Conservation (phyloP, 2,329 filamentous ascomycete species). For the Botryotinia convoluta region DNA sequence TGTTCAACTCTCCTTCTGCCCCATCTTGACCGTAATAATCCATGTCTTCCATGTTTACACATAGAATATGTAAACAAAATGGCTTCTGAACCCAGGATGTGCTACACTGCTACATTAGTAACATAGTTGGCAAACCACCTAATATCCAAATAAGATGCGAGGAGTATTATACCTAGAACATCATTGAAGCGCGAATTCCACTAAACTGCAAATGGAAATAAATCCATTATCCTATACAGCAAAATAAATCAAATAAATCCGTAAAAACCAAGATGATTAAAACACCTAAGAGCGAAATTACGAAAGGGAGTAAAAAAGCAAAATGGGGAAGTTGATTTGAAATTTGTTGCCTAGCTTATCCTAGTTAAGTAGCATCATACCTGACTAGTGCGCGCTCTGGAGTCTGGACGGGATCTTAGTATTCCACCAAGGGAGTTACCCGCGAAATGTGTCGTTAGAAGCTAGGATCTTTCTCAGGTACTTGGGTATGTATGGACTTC, state of each 20-base stretch:
- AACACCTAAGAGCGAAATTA: neutral
- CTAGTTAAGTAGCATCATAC: slow-evolving; percentile 4
- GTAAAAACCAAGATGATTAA: neutral
- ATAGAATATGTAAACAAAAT: neutral
- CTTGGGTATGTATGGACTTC: neutral
- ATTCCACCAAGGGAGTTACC: neutral
- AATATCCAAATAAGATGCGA: slow-evolving; percentile 5
- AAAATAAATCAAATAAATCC: neutral
- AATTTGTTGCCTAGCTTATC: neutral
- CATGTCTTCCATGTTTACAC: neutral
- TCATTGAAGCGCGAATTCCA: neutral
- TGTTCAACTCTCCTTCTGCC: neutral
- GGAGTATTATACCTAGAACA: neutral
- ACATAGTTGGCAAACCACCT: neutral
- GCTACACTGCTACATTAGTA: neutral
- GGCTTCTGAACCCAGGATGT: neutral
- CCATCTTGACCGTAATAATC: neutral
- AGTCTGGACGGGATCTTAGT: neutral
- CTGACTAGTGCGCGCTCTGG: neutral
- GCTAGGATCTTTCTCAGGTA: slow-evolving; percentile 5
- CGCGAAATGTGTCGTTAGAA: neutral
- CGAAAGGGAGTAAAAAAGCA: slow-evolving; percentile 6
- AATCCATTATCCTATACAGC: neutral
- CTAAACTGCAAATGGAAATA: neutral
- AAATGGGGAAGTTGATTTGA: neutral